A percentile compares a stretch with the other conserved stretches of the same genome.
Conservation (phyloP, 139 green algal species). For the Monoraphidium neglectum region DNA sequence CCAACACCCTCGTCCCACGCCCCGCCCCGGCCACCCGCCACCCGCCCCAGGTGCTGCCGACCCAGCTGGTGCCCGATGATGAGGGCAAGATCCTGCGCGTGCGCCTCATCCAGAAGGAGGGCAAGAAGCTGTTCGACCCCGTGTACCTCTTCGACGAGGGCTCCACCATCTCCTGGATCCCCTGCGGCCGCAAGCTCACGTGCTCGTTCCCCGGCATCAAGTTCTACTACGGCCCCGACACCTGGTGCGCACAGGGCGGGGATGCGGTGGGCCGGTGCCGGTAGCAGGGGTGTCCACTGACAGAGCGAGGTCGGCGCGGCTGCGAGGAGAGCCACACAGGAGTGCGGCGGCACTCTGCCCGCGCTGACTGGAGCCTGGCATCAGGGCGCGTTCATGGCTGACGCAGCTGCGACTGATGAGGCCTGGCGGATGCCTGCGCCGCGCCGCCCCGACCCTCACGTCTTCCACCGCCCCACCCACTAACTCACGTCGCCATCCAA, state of each 20-base stretch:
- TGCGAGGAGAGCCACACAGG: too few species aligned
- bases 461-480: too few species aligned
- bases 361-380: not conserved
- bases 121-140: slow-evolving; percentile 85
- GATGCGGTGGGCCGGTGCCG: too few species aligned
- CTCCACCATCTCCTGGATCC: slow-evolving; percentile 99
- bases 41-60: slow-evolving; percentile 90
- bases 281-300: too few species aligned
- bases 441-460: too few species aligned
- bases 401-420: too few species aligned
- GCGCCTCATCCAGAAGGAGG: slow-evolving; percentile 99
- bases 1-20: too few species aligned
- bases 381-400: too few species aligned
- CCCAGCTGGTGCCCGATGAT: slow-evolving; percentile 98
- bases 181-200: slow-evolving; percentile 99
- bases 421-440: too few species aligned
- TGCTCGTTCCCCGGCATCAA: slow-evolving; percentile 98
- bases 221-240: slow-evolving; percentile 94
- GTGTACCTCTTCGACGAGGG: slow-evolving; percentile 99
- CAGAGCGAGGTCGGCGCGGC: too few species aligned
- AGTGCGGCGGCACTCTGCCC: not conserved
- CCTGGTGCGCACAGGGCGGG: slow-evolving; percentile 74
- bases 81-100: slow-evolving; percentile 99
- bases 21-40: too few species aligned
- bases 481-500: too few species aligned